Evolutionary conservation across 1,139 yeast genomes (phyloP).

Genomic region (Candida sp.): DNA sequence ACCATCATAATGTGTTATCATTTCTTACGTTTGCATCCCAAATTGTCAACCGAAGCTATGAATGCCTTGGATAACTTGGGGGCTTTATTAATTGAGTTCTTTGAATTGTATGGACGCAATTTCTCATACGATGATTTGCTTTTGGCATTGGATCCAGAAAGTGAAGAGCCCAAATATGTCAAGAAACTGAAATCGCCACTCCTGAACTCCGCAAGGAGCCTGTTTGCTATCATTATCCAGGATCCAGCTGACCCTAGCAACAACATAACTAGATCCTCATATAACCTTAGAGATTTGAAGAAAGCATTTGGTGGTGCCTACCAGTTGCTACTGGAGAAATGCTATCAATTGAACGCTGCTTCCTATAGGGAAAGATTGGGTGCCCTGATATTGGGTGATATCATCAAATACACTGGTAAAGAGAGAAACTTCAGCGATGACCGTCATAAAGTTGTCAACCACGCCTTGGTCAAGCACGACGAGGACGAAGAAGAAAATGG

Average conservation of each 20-base stretch:
- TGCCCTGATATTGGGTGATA: conserved; percentile 79
- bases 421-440: conserved; percentile 84
- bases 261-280: conserved; percentile 87
- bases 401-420: conserved; percentile 76
- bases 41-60: conserved; percentile 69
- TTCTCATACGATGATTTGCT: conserved; percentile 87
- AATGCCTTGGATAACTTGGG: conserved; percentile 82
- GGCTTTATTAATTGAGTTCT: conserved; percentile 86
- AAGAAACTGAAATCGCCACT: conserved; percentile 59
- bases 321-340: conserved; percentile 74
- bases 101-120: conserved; percentile 93
- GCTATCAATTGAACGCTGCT: conserved; percentile 61
- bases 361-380: conserved; percentile 73
- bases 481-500: conserved; percentile 20
- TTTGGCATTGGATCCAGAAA: conserved; percentile 58
- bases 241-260: conserved; percentile 89
- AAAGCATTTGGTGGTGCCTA: conserved; percentile 94
- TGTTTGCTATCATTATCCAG: conserved; percentile 78
- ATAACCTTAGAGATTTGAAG: conserved; percentile 78
- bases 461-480: conserved; percentile 50
- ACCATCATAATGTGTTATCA: conserved; percentile 88
- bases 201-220: conserved; percentile 55
- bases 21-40: conserved; percentile 81
- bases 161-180: conserved; percentile 55
- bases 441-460: conserved; percentile 63